Percentiles rank a stretch among this genome's conserved stretches.
Conservation (phyloP, 495 filamentous ascomycete genomes). For the Apodospora peruviana region DNA sequence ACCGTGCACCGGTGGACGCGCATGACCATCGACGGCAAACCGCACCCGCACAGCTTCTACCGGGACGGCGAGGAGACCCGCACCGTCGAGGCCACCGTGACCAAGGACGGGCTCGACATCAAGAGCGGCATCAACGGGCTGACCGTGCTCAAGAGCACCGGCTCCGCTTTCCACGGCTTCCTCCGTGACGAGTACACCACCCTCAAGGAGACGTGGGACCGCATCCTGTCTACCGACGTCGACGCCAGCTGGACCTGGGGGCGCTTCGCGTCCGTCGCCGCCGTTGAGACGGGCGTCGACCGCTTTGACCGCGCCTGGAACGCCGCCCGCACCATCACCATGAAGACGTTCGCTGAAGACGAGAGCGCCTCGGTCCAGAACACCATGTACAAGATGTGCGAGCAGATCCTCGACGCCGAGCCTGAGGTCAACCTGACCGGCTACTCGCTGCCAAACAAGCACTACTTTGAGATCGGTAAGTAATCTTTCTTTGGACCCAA, state of each 20-base stretch:
- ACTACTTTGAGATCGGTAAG: constrained; percentile 97
- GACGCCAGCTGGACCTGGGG: constrained; percentile 83
- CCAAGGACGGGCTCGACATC: constrained; percentile 59
- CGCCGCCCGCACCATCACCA: constrained; percentile 69
- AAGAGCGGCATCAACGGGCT: constrained; percentile 67
- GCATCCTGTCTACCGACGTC: constrained; percentile 90
- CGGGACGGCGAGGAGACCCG: constrained; percentile 86
- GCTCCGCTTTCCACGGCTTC: constrained; percentile 93
- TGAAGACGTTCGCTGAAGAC: constrained; percentile 90
- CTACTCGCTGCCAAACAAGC: constrained; percentile 92
- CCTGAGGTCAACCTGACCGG: constrained; percentile 66
- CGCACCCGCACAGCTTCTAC: constrained; percentile 94
- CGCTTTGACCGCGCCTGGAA: constrained; percentile 77
- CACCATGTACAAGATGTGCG: constrained; percentile 98
- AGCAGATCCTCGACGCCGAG: constrained; percentile 74
- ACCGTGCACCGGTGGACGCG: constrained; percentile 88
- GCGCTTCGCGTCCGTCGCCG: constrained; percentile 57
- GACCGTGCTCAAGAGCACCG: constrained; percentile 93
- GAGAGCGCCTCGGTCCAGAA: constrained; percentile 88
- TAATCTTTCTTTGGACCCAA: constrained; percentile 6
- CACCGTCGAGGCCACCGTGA: constrained; percentile 58
- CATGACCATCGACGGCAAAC: constrained; percentile 78
- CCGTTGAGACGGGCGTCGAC: constrained; percentile 56
- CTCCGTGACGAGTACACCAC: constrained; percentile 89
- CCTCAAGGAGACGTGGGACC: constrained; percentile 84